A percentile compares a stretch with the other conserved stretches of the same genome.
phyloP scores from a whole-genome alignment of 305 asterid species.

The Lippia alba region DNA sequence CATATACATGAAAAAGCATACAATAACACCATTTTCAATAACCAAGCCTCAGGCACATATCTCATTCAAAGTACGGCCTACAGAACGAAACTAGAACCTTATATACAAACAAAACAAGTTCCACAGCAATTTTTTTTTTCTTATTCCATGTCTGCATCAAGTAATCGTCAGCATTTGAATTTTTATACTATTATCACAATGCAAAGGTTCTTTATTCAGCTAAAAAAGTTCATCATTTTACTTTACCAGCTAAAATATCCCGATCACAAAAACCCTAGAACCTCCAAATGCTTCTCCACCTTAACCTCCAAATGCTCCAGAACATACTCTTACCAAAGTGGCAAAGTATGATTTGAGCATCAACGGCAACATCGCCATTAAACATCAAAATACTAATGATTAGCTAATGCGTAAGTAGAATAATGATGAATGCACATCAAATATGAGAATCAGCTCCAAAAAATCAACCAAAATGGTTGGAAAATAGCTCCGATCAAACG shows the following conservation, averaged over 20 bases:
- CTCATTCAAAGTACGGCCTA: neutral
- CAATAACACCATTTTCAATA: neutral
- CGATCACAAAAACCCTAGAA: slow-evolving; percentile 36
- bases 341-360: slow-evolving; percentile 28
- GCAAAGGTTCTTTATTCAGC: neutral
- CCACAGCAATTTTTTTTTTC: neutral
- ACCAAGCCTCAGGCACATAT: neutral
- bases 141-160: neutral
- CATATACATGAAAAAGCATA: neutral
- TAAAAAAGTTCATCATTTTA: slow-evolving; percentile 6
- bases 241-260: slow-evolving; percentile 39
- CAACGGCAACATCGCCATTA: slow-evolving; percentile 21
- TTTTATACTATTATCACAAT: neutral
- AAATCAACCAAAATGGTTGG: neutral
- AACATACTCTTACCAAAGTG: slow-evolving; percentile 24
- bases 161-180: neutral
- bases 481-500: neutral
- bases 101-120: neutral
- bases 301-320: slow-evolving; percentile 19
- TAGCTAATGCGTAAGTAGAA: neutral
- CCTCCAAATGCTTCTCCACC: slow-evolving; percentile 36
- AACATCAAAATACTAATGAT: slow-evolving; percentile 16
- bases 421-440: neutral
- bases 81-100: slow-evolving; percentile 4
- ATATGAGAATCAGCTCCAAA: slow-evolving; percentile 17